Percentiles rank a stretch among this genome's conserved stretches.
Conservation (phyloP, 306 rosid species). For the Cucurbita pepo region DNA sequence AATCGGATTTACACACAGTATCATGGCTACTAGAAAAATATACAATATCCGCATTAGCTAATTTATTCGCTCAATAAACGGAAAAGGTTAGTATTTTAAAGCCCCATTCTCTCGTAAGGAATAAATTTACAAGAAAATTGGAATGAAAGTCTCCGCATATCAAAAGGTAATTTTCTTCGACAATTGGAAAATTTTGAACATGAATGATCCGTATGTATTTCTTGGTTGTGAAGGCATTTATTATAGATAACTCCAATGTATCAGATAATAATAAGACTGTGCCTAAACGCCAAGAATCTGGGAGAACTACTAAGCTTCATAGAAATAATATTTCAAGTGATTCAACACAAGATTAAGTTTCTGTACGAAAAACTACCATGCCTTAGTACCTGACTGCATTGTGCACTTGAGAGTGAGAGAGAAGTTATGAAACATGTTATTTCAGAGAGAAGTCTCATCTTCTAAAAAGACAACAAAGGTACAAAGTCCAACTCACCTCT, state of each 20-base stretch:
- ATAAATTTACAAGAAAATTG: neutral
- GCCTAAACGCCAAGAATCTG: neutral
- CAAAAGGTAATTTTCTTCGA: neutral
- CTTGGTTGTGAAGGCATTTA: neutral
- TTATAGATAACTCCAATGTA: neutral
- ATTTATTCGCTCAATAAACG: neutral
- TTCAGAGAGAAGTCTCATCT: neutral
- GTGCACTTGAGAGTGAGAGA: neutral
- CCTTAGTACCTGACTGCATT: neutral
- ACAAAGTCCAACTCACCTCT: slow-evolving; percentile 44
- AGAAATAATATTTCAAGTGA: neutral
- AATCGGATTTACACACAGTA: neutral
- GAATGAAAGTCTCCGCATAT: neutral
- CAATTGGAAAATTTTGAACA: neutral
- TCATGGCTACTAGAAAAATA: neutral
- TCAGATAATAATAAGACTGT: neutral
- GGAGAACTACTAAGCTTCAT: neutral
- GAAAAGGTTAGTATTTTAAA: neutral
- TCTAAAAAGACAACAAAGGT: neutral
- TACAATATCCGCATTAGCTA: neutral
- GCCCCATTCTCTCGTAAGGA: neutral
- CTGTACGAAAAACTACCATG: neutral
- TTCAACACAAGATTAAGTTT: neutral
- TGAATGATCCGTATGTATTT: neutral
- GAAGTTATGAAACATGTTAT: neutral